Percentiles rank a stretch among this genome's conserved stretches.
phyloP scores from a whole-genome alignment of 208 protist species.

The Leishmania arabica region DNA sequence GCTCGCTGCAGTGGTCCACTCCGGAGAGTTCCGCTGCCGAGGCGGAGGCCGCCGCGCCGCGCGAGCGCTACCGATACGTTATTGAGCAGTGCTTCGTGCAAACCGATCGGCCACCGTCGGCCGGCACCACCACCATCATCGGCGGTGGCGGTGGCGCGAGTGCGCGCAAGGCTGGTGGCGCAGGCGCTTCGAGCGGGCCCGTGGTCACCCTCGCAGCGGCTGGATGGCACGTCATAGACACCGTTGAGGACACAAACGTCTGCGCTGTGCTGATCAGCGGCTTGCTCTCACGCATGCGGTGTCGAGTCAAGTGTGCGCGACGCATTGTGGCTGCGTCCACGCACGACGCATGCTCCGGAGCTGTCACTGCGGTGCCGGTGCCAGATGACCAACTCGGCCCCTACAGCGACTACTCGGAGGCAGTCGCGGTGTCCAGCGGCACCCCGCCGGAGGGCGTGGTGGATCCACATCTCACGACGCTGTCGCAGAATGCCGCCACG shows the following conservation, averaged over 20 bases:
- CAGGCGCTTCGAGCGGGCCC: not conserved
- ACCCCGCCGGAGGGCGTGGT: slow-evolving; percentile 82
- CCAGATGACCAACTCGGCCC: slow-evolving; percentile 10
- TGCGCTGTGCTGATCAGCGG: slow-evolving; percentile 69
- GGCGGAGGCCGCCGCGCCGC: not conserved
- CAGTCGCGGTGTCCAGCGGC: slow-evolving; percentile 66
- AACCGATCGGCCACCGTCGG: not conserved
- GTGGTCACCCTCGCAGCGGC: not conserved
- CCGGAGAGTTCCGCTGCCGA: slow-evolving; percentile 13
- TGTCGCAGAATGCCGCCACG: slow-evolving; percentile 60
- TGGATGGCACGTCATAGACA: slow-evolving; percentile 84
- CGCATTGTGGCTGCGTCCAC: slow-evolving; percentile 1
- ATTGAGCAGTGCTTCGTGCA: slow-evolving; percentile 64
- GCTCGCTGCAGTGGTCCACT: slow-evolving; percentile 78
- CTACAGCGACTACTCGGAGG: slow-evolving; percentile 81
- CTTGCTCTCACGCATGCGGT: slow-evolving; percentile 69
- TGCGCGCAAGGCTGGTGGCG: slow-evolving; percentile 18
- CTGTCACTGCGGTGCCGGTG: slow-evolving; percentile 1
- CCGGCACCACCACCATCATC: not conserved
- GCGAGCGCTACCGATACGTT: slow-evolving; percentile 66
- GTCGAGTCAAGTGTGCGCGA: slow-evolving; percentile 73
- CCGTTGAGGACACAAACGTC: slow-evolving; percentile 61
- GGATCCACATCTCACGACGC: slow-evolving; percentile 52
- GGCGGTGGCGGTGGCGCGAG: slow-evolving; percentile 1
- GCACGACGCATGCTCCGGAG: not conserved